Evolutionary conservation across 768 basidiomycete genomes (phyloP).

Genomic region (Chalciporus chontae): DNA sequence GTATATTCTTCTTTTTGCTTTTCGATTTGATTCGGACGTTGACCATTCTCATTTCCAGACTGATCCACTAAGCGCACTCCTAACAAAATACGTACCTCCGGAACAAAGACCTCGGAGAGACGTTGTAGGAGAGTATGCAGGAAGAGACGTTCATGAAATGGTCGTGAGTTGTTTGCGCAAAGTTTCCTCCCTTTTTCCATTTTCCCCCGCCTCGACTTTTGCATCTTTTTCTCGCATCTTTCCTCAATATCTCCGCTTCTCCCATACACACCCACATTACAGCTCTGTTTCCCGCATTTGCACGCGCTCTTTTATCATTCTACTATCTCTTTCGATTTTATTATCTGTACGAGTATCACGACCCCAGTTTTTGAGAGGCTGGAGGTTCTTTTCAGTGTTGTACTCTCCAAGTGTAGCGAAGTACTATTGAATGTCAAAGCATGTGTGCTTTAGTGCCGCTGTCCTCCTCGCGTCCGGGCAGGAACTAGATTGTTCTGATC

Average conservation of each 20-base stretch:
- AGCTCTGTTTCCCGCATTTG: slow-evolving; percentile 21
- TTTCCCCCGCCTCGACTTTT: slow-evolving; percentile 1
- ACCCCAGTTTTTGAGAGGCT: slow-evolving; percentile 2
- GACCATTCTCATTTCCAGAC: slow-evolving; percentile 44
- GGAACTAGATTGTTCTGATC: slow-evolving; percentile 10
- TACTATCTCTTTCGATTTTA: slow-evolving; percentile 15
- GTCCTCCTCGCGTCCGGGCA: background rate
- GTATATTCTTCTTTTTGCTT: background rate
- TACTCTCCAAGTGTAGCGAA: slow-evolving; percentile 20
- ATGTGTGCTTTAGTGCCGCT: background rate
- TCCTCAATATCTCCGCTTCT: slow-evolving; percentile 3
- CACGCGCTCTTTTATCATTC: slow-evolving; percentile 16
- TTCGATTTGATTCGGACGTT: background rate
- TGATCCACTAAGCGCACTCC: slow-evolving; percentile 75
- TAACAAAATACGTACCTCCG: slow-evolving; percentile 82
- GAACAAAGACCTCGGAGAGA: slow-evolving; percentile 74
- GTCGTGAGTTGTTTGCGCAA: slow-evolving; percentile 55
- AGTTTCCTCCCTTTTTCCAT: slow-evolving; percentile 8
- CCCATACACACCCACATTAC: slow-evolving; percentile 13
- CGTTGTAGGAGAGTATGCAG: slow-evolving; percentile 68
- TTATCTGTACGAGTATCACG: slow-evolving; percentile 24
- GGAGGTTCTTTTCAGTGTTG: slow-evolving; percentile 18
- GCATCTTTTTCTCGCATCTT: slow-evolving; percentile 9
- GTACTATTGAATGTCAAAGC: slow-evolving; percentile 17
- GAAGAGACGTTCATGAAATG: slow-evolving; percentile 69